Percentiles rank a stretch among this genome's conserved stretches.
These are phyloP conservation scores for Cercospora sojina DNA, from an alignment of 2,329 filamentous ascomycete genomes.

Conservation along the genomic window DNA sequence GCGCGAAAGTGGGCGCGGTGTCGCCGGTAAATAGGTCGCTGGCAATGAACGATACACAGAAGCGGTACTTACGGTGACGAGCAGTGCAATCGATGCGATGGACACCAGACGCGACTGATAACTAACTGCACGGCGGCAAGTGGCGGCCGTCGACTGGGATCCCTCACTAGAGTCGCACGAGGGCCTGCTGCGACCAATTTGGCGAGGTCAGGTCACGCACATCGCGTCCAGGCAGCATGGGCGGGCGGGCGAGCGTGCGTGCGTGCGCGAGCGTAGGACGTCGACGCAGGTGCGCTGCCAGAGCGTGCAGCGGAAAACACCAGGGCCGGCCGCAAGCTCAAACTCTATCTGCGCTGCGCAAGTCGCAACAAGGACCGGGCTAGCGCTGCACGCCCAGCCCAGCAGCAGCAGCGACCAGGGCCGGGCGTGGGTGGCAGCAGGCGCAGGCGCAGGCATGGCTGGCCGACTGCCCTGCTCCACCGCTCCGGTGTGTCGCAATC, in stretches of 20 bases:
- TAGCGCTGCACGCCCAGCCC: not conserved
- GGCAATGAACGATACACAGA: slow-evolving; percentile 14
- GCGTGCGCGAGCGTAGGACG: slow-evolving; percentile 8
- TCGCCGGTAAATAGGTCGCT: slow-evolving; percentile 29
- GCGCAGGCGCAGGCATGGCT: not conserved
- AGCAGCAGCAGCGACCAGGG: not conserved
- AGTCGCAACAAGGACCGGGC: slow-evolving; percentile 20
- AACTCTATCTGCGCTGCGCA: slow-evolving; percentile 22
- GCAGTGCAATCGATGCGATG: slow-evolving; percentile 22
- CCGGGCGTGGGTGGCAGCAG: not conserved
- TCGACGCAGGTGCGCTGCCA: not conserved
- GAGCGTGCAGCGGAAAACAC: slow-evolving; percentile 15
- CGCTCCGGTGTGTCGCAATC: slow-evolving; percentile 26
- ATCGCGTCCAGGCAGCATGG: slow-evolving; percentile 6
- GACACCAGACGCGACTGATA: slow-evolving; percentile 27
- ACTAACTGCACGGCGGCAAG: slow-evolving; percentile 30
- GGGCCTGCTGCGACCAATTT: slow-evolving; percentile 26
- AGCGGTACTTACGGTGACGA: slow-evolving; percentile 30
- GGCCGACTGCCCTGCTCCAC: slow-evolving; percentile 11
- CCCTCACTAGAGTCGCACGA: slow-evolving; percentile 30
- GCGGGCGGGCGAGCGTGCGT: slow-evolving; percentile 19
- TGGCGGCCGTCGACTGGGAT: slow-evolving; percentile 29
- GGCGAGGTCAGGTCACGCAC: slow-evolving; percentile 26
- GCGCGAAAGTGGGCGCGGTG: slow-evolving; percentile 29
- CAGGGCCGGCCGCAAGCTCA: slow-evolving; percentile 20